Evolutionary conservation across 2,329 filamentous ascomycete species (phyloP), one percentile per base, ranked within the genome.

Genomic region (Cladophialophora yegresii): DNA sequence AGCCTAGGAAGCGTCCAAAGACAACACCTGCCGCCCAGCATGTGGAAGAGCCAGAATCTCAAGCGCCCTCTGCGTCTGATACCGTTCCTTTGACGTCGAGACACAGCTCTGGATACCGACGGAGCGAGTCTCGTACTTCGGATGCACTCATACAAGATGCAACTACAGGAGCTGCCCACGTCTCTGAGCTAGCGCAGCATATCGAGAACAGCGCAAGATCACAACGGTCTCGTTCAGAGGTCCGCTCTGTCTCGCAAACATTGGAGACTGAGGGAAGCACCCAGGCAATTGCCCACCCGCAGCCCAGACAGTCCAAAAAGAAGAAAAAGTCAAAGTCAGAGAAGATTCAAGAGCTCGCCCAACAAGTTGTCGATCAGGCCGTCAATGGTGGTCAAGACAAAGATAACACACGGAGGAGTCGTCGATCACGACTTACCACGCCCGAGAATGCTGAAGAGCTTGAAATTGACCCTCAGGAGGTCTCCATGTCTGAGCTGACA

Each of bases 401-500:
- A 22, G 23, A 23, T 16, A 28, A 53, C 20, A 20, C 36, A 51
- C 16, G 26, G 10, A 22, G 28, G 12, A 56, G 64, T 32, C 61
- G 58, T 16, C 54, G 61, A 30, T 62, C 66, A 30, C 66, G 66
- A 12, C 50, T 64, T 32, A 32, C 62, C 16, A 70, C 66, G 1
- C 81, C 81, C 1, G 81, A 83, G 64, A 77, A 78, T 63, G 78
- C 80, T 1, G 81, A 83, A 65, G 69, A 71, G 12, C 72, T 80
- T 7, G 75, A 83, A 74, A 87, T 88, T 56, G 79, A 84, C 58
- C 80, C 84, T 0, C 77, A 80, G 12, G 76, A 78, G 22, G 77
- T 84, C 2, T 85, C 81, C 58, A 88, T 89, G 85, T 81, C 78
- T 33, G 82, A 85, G 53, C 74, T 88, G 1, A 84, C 81, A 68